phyloP scores from a whole-genome alignment of 2,329 filamentous ascomycete species.

The Colletotrichum liaoningense region DNA sequence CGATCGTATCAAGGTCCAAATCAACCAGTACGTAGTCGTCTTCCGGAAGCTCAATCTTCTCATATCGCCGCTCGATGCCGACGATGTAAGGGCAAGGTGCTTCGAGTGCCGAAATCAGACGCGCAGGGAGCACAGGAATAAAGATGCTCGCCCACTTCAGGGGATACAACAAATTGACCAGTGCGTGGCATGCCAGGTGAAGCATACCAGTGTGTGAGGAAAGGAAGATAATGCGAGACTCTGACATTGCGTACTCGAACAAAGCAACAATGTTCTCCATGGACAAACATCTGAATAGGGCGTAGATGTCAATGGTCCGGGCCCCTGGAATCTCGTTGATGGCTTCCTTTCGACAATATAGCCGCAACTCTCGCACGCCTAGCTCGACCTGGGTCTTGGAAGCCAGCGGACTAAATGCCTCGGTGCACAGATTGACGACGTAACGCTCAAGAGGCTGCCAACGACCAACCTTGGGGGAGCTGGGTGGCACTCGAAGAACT shows the following conservation, averaged over 20 bases:
- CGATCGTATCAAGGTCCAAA: constrained; percentile 89
- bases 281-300: constrained; percentile 89
- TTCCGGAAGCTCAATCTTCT: constrained; percentile 85
- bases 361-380: constrained; percentile 85
- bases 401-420: constrained; percentile 90
- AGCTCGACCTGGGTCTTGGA: constrained; percentile 97
- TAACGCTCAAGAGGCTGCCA: constrained; percentile 98
- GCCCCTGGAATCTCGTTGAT: constrained; percentile 93
- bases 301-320: constrained; percentile 91
- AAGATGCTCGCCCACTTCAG: constrained; percentile 94
- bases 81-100: constrained; percentile 98
- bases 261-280: constrained; percentile 92
- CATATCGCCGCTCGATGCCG: constrained; percentile 92
- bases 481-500: constrained; percentile 84
- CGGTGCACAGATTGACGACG: constrained; percentile 95
- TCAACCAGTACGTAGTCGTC: constrained; percentile 97
- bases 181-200: constrained; percentile 89
- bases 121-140: constrained; percentile 89
- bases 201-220: constrained; percentile 98
- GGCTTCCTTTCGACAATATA: constrained; percentile 94
- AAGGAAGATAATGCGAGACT: constrained; percentile 95
- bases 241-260: constrained; percentile 91
- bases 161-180: constrained; percentile 87
- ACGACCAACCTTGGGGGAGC: constrained; percentile 88
- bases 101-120: constrained; percentile 89